Conservation (phyloP, 345 rosid species). For the Cardamine resedifolia region DNA sequence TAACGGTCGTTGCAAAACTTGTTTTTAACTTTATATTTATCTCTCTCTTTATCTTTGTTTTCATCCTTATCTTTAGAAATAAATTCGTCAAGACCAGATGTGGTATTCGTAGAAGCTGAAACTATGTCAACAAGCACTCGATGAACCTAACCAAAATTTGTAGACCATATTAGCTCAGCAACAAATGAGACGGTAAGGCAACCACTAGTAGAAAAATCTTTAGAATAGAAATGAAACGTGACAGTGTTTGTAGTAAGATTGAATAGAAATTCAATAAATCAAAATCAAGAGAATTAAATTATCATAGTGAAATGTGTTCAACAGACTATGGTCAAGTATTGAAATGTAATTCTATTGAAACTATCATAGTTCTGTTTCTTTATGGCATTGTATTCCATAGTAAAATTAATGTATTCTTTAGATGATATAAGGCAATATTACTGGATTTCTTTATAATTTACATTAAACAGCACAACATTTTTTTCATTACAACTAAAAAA, state of each 20-base stretch:
- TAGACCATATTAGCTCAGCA: conserved; percentile 3
- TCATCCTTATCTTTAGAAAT: too few species aligned
- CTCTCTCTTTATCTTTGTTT: too few species aligned
- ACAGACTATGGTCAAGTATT: neutral
- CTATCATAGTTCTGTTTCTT: too few species aligned
- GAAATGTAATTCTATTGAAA: too few species aligned
- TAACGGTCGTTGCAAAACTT: too few species aligned
- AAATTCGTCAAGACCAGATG: conserved; percentile 84
- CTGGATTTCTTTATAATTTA: too few species aligned
- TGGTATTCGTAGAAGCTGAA: conserved; percentile 71
- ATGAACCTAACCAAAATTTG: conserved; percentile 43
- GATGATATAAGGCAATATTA: too few species aligned
- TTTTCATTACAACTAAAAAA: too few species aligned
- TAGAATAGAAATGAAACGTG: conserved; percentile 13
- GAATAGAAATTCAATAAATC: neutral
- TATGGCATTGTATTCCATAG: too few species aligned
- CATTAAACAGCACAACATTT: too few species aligned
- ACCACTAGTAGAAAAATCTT: neutral
- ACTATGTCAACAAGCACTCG: conserved; percentile 73
- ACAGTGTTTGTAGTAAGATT: neutral
- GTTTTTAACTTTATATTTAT: too few species aligned
- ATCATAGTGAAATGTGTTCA: neutral
- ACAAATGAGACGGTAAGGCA: conserved; percentile 5
- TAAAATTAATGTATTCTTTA: too few species aligned
- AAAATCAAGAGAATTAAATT: neutral